Evolutionary conservation across 371 early-diverging fungal genomes (phyloP).

Genomic region (Encephalitozoon cuniculi): DNA sequence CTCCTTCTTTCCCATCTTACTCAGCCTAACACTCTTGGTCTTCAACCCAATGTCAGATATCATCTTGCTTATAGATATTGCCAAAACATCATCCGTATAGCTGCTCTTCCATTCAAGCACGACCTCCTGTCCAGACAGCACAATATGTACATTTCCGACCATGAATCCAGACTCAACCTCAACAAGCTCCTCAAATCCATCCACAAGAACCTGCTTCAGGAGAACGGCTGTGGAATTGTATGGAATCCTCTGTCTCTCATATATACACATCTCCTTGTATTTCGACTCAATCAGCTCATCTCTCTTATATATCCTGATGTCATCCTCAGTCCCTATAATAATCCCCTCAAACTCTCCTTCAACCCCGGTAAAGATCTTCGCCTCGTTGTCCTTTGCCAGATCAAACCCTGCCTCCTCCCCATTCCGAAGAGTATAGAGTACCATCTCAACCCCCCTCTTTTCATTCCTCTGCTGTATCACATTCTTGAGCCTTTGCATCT

Average conservation of each 20-base stretch:
- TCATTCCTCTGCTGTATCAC: constrained; percentile 75
- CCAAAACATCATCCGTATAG: constrained; percentile 50
- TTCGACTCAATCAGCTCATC: constrained; percentile 18
- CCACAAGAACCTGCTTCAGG: constrained; percentile 38
- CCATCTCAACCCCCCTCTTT: constrained; percentile 70
- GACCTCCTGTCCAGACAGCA: constrained; percentile 16
- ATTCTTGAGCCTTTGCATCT: constrained; percentile 85
- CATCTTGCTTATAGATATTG: constrained; percentile 33
- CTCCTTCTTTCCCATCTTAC: constrained; percentile 29
- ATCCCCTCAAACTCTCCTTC: constrained; percentile 44
- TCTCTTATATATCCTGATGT: constrained; percentile 24
- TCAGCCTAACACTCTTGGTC: constrained; percentile 26
- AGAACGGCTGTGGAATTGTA: constrained; percentile 34
- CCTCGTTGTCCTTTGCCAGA: constrained; percentile 66
- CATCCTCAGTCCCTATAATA: constrained; percentile 10
- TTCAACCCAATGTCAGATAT: constrained; percentile 35
- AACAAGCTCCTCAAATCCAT: constrained; percentile 36
- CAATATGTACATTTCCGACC: constrained; percentile 33
- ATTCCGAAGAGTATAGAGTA: constrained; percentile 79
- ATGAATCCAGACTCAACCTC: constrained; percentile 13
- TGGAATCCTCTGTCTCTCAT: constrained; percentile 49
- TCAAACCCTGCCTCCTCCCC: constrained; percentile 79
- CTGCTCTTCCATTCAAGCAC: constrained; percentile 46
- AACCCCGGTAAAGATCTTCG: constrained; percentile 18
- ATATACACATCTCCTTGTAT: constrained; percentile 24